Conservation (phyloP, 139 green algal species). For the Chlorella sp. region DNA sequence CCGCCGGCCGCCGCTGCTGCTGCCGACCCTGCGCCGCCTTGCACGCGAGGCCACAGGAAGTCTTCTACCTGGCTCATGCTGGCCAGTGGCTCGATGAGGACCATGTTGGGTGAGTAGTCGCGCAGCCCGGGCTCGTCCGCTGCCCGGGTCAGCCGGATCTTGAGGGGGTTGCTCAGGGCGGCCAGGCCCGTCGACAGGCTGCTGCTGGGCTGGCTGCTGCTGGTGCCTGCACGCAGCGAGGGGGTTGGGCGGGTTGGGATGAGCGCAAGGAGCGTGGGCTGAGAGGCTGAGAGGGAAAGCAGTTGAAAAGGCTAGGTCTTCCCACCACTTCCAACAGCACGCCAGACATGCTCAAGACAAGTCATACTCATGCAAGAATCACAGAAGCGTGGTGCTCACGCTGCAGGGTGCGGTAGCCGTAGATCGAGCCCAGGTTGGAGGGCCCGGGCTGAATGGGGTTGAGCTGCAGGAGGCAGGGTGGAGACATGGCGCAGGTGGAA, state of each 20-base stretch:
- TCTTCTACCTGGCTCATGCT: slow-evolving; percentile 94
- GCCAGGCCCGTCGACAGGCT: slow-evolving; percentile 71
- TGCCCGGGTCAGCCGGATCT: slow-evolving; percentile 77
- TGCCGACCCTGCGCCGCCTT: slow-evolving; percentile 7
- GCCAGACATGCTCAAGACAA: too few relatives aligned
- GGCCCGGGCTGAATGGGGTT: slow-evolving; percentile 26
- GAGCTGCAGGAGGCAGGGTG: not conserved
- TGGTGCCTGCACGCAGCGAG: not conserved
- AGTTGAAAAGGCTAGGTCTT: too few relatives aligned
- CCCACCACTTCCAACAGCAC: too few relatives aligned
- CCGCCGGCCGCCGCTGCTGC: not conserved
- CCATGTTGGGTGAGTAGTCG: slow-evolving; percentile 90
- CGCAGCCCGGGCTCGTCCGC: slow-evolving; percentile 50
- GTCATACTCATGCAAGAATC: too few relatives aligned
- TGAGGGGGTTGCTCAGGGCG: slow-evolving; percentile 90
- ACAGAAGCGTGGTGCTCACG: too few relatives aligned
- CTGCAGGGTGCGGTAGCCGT: too few relatives aligned
- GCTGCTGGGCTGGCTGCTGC: slow-evolving; percentile 30
- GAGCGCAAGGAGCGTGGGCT: too few relatives aligned
- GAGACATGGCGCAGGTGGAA: too few relatives aligned
- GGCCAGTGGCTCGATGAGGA: slow-evolving; percentile 96
- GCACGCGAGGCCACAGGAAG: slow-evolving; percentile 87
- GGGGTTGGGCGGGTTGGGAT: too few relatives aligned
- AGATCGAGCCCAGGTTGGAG: too few relatives aligned
- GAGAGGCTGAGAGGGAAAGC: too few relatives aligned